These are phyloP conservation scores for Hypoxylon rubiginosum DNA, from an alignment of 2,329 filamentous ascomycete species.

Conservation along the genomic window DNA sequence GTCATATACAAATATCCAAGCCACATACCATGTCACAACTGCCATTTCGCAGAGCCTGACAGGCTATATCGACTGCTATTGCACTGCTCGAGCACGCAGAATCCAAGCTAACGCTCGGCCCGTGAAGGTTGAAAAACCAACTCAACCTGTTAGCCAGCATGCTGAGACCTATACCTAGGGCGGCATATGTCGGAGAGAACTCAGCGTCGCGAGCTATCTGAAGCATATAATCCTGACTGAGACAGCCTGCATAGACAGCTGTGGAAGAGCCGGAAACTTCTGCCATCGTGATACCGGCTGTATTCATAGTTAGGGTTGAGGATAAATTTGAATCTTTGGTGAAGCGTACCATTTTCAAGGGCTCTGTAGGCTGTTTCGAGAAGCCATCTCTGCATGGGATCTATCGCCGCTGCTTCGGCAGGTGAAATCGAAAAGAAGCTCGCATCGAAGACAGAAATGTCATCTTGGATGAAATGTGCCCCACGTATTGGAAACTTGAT, in stretches of 20 bases:
- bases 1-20: neutral
- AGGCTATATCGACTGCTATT: slow-evolving; percentile 19
- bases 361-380: slow-evolving; percentile 43
- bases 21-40: slow-evolving; percentile 23
- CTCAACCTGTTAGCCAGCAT: slow-evolving; percentile 53
- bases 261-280: slow-evolving; percentile 37
- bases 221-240: slow-evolving; percentile 21
- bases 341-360: slow-evolving; percentile 39
- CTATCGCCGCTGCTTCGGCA: slow-evolving; percentile 42
- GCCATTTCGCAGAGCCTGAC: slow-evolving; percentile 9
- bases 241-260: slow-evolving; percentile 23
- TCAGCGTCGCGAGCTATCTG: slow-evolving; percentile 21
- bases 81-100: slow-evolving; percentile 32
- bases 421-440: slow-evolving; percentile 33
- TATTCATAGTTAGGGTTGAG: neutral
- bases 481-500: slow-evolving; percentile 3
- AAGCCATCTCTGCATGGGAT: slow-evolving; percentile 35
- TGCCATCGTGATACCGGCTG: slow-evolving; percentile 40
- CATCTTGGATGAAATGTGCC: slow-evolving; percentile 28
- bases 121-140: slow-evolving; percentile 53
- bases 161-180: slow-evolving; percentile 42
- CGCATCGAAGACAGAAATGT: slow-evolving; percentile 28
- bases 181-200: slow-evolving; percentile 35
- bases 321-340: neutral
- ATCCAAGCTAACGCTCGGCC: slow-evolving; percentile 32